Base-by-base conservation (phyloP, 805 yeast species). In the Jamesozyma rosinii region DNA sequence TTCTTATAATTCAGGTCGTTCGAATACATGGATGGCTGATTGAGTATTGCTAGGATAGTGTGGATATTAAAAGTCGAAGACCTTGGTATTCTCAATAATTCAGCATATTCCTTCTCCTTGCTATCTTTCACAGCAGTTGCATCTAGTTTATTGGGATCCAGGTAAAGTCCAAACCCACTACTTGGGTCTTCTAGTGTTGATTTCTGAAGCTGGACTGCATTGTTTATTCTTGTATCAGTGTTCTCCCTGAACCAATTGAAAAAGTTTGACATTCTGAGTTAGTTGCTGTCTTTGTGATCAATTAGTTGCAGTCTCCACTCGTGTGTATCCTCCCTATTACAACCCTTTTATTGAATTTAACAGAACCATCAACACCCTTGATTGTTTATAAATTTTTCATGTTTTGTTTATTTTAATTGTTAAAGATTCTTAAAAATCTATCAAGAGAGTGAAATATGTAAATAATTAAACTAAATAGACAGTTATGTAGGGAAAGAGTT, bases 11-110 rank as follows among this genome's bases (percentile, higher is more conserved):
- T 36, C 5, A 54, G 58, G 15, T 48, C 49, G 22, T 48, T 45
- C 1, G 54, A 47, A 42, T 49, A 63, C 1, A 59, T 54, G 24
- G 53, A 51, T 5, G 40, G 36, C 33, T 54, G 53, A 1, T 44
- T 40, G 9, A 57, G 33, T 9, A 61, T 43, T 3, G 46, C 42
- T 34, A 55, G 48, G 0, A 53, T 29, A 0, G 60, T 46, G 35
- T 54, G 59, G 8, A 72, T 54, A 38, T 66, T 64, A 17, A 68
- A 53, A 0, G 65, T 54, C 5, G 54, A 38, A 0, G 27, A n/a
- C 4, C 49, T 42, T 0, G 76, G 73, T 1, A 74, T 54, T 38
- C 76, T 53, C 41, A 74, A 41, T 8, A 73, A 48, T 42, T 64
- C 70, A 14, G 20, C 13, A 6, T 3, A 5, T 4, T 34, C 26